Base-by-base conservation (phyloP, 2,329 filamentous ascomycete species). In the Chaetothyriales sp. region DNA sequence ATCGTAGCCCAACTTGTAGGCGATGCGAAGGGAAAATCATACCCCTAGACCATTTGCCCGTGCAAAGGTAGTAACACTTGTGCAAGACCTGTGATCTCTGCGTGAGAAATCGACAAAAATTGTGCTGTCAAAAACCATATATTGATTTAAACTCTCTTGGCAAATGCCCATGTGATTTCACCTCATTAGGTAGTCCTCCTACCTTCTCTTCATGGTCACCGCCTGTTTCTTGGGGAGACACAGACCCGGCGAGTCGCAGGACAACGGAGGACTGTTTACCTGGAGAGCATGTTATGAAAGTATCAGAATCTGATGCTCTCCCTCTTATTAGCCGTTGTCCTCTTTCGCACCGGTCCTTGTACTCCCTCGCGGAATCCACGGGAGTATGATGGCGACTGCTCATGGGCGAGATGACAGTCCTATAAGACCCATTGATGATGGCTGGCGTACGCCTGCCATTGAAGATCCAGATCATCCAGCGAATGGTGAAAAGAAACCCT, bases 401-500 rank as follows among this genome's bases (percentile, higher is more conserved):
- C 32, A 15, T 15, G 10, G 12, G 10, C 12, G 32, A 39, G 10
- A 15, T 15, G 32, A 5, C 32, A 39, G 32, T 39, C 10, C 15
- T 5, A 39, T 39, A 45, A 45, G 22, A 20, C n/a, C 43, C 19
- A 18, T 18, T 20, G 46, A 26, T 5, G 68, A 72, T 39, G 68
- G 70, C 3, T 72, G 68, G 57, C 64, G 67, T 25, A 71, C 70
- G 0, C 69, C 70, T 7, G 69, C 66, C 2, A 66, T 70, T 42
- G 70, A 71, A 60, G 70, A 72, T 59, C 60, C 65, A 5, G 63
- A 68, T 51, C 60, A 57, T 51, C 54, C 50, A 10, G 46, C 45
- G 2, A 50, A 54, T 50, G 5, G 28, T 43, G 44, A 47, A 15
- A 4, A 39, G 10, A 39, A 15, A 2, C 32, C 10, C 18, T 51